Base-by-base conservation (phyloP, 805 yeast genomes). In the Yamadazyma sp. region DNA sequence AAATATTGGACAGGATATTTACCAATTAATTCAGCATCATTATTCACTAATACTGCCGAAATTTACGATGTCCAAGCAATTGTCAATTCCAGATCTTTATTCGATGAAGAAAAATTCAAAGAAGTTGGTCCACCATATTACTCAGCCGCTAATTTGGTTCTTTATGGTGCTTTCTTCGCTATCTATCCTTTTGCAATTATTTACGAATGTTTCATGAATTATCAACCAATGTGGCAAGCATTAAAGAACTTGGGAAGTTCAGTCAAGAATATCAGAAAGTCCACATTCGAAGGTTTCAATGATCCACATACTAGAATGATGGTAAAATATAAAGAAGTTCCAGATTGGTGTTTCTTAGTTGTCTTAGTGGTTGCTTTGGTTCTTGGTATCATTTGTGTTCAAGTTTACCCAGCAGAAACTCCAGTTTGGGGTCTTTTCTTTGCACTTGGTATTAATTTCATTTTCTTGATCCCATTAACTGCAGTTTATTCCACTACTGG, bases 371-470 rank as follows among this genome's bases (percentile, higher is more conserved):
- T 58, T 7, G 49, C 65, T n/a, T 16, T 58, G 22, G 53, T 57
- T 23, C 49, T 58, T 9, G 66, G 62, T 3, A 52, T 62, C 11
- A 27, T 53, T 3, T 56, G 63, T 33, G 62, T 58, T 10, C 27
- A 47, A 30, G 33, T 58, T 9, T 62, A 56, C 28, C 68, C 69
- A 3, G 61, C 58, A 2, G 58, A 75, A 32, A 74, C 82, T 4
- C 82, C 82, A 13, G 75, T 76, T 16, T 78, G 83, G 82, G 71
- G 75, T 18, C 60, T 78, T 26, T 70, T 77, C 58, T 67, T 78
- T 42, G 67, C 75, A 4, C 47, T 76, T 25, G 78, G 65, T 16
- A 57, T 78, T 27, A 76, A 75, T 43, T 55, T 70, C 27, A 56
- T 70, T 4, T 75, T 77, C 42, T 58, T 76, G 44, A 59, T 77